Base-by-base conservation (phyloP, 2,329 filamentous ascomycete genomes). In the Ophiocordyceps sinensis region DNA sequence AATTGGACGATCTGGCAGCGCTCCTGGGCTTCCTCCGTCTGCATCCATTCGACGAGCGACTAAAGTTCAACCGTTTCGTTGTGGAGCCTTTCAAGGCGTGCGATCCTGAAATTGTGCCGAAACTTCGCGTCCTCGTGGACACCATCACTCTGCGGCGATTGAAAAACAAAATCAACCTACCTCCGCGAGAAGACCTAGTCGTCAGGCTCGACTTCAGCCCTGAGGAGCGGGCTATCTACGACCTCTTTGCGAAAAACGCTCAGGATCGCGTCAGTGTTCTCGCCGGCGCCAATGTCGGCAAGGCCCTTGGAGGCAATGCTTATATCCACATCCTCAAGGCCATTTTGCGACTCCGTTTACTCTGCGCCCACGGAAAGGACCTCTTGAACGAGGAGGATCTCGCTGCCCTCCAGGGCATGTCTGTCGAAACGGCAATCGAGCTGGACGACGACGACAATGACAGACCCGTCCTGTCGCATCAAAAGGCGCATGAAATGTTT, bases 351-450 rank as follows among this genome's bases (percentile, higher is more conserved):
- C 74, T 98, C 15, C 84, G 91, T 10, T 71, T 94, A 34, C 82
- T 96, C 40, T 95, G 88, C 55, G 91, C 88, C 1, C 89, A 95
- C 56, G 91, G 91, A n/a, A 83, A 82, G 48, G 89, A 96, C 45
- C 73, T 98, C 8, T 71, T 98, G 3, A 85, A 79, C 43, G 78
- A 88, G 30, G 82, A 89, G 17, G 89, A 96, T 52, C 66, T 94
- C 37, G 78, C 82, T 49, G 70, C 82, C 4, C 76, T 89, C 39
- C 82, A 87, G 54, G 89, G 88, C 21, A 73, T 85, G 60, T 86
- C 79, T n/a, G 77, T 78, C 9, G 80, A 85, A 32, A 85, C 85
- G 47, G 85, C 91, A 3, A 94, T 98, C 52, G 84, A 93, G 50
- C 71, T 96, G 19, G 87, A 91, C 45, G 85, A 86, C 38, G 78